phyloP scores from a whole-genome alignment of 192 early-diverging fungal species.

The Entomortierella beljakovae region DNA sequence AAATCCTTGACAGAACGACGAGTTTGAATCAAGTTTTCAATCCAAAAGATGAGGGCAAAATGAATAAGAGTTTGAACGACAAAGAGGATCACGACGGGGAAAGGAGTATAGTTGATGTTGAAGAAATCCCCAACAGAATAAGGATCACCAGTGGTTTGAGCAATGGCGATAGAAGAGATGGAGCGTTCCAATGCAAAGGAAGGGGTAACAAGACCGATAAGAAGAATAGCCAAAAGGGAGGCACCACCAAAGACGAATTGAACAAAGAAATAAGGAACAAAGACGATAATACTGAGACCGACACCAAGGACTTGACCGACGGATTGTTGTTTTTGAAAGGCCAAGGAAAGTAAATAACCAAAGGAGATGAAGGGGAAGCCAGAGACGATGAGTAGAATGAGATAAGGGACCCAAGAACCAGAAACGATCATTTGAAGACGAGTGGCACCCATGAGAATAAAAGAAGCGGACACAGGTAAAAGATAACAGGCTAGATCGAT shows the following conservation, averaged over 20 bases:
- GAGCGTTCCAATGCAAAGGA: conserved; percentile 45
- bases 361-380: conserved; percentile 47
- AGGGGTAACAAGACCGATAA: conserved; percentile 36
- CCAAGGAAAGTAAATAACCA: conserved; percentile 50
- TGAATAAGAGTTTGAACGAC: conserved; percentile 66
- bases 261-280: conserved; percentile 59
- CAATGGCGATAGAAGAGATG: conserved; percentile 46
- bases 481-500: conserved; percentile 36
- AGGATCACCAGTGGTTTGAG: conserved; percentile 57
- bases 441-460: conserved; percentile 33
- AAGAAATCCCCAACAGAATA: conserved; percentile 78
- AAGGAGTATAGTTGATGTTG: conserved; percentile 70
- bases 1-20: conserved; percentile 33
- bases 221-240: conserved; percentile 30
- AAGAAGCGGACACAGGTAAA: conserved; percentile 28
- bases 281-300: conserved; percentile 44
- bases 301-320: conserved; percentile 55
- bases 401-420: conserved; percentile 47
- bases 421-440: conserved; percentile 47
- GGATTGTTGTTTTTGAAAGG: conserved; percentile 45
- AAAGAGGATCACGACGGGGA: conserved; percentile 74
- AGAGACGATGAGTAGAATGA: conserved; percentile 36
- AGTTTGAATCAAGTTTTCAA: conserved; percentile 47
- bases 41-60: conserved; percentile 29
- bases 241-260: conserved; percentile 54